Base-by-base conservation (phyloP, 495 filamentous ascomycete species). In the Podospora pseudocomata region DNA sequence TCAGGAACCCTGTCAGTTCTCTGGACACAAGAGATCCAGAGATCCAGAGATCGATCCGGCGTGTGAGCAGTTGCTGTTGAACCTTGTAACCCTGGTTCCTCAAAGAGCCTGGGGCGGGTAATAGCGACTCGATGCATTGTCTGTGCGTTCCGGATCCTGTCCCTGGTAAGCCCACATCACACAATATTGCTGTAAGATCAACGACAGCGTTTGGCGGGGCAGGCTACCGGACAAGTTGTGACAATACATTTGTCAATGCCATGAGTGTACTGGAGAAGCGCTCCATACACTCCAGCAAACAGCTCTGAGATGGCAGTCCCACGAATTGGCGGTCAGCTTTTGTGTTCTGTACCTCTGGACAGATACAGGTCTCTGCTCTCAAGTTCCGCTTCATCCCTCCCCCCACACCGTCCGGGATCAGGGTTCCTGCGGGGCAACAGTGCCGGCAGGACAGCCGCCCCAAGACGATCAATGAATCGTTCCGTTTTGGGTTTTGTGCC, bases 281-380 rank as follows among this genome's bases (percentile, higher is more conserved):
- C 23, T 32, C 30, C 7, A 32, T 32, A 32, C 4, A 5, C 39
- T 49, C 9, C 5, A 49, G 15, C 39, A 49, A 49, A 49, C 39
- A 49, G 39, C 39, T 32, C 3, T 19, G 27, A n/a, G 32, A 32
- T 30, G 61, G 32, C 5, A 32, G 4, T 34, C 30, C 30, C 27
- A 74, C 57, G 75, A 79, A 76, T 75, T 77, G 74, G 77, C 77
- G 75, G 75, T 79, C 77, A 77, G 69, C 71, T 72, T 67, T 70
- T 68, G 67, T 34, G 28, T 13, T 13, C 39, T 49, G 39, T 49
- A 49, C 39, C 9, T 49, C 39, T 49, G 39, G 15, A 49, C 39
- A 16, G 39, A 49, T 49, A 49, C 39, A 49, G 39, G 7, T 49
- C 9, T 9, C 5, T 49, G 56, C 56, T 71, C 71, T 44, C 64